phyloP scores from a whole-genome alignment of 2,329 filamentous ascomycete genomes.

The Fusarium circinatum region DNA sequence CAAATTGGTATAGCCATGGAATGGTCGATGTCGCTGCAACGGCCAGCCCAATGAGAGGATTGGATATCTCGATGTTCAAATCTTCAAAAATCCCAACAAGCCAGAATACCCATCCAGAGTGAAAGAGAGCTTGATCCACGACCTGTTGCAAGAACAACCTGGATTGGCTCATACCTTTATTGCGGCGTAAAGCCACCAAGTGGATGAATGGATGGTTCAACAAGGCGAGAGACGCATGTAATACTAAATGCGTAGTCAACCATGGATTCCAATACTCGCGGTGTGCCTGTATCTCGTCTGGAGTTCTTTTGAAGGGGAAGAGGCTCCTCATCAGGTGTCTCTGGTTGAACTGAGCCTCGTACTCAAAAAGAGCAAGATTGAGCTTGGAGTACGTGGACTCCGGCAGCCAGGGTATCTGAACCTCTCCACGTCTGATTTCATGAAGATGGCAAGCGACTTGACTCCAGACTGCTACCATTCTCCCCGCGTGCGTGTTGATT shows the following conservation, averaged over 20 bases:
- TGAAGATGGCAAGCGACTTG: constrained; percentile 3
- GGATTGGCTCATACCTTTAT: background rate
- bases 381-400: constrained; percentile 11
- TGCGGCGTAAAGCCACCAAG: background rate
- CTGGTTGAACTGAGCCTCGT: constrained; percentile 12
- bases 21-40: constrained; percentile 17
- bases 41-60: background rate
- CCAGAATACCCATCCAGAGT: constrained; percentile 20
- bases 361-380: constrained; percentile 8
- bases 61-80: background rate
- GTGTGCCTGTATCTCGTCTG: background rate
- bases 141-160: constrained; percentile 11
- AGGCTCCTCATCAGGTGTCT: constrained; percentile 14
- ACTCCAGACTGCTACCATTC: background rate
- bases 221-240: constrained; percentile 13
- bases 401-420: constrained; percentile 6
- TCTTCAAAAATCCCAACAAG: constrained; percentile 14
- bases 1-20: constrained; percentile 12
- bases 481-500: background rate
- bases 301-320: background rate
- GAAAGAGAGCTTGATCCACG: constrained; percentile 7
- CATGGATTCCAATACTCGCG: constrained; percentile 11
- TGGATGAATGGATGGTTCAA: constrained; percentile 10
- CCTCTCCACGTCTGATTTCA: background rate
- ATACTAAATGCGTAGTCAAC: constrained; percentile 4